Evolutionary conservation across 139 green algal species (phyloP).

Genomic region (Diplosphaera chodatii): DNA sequence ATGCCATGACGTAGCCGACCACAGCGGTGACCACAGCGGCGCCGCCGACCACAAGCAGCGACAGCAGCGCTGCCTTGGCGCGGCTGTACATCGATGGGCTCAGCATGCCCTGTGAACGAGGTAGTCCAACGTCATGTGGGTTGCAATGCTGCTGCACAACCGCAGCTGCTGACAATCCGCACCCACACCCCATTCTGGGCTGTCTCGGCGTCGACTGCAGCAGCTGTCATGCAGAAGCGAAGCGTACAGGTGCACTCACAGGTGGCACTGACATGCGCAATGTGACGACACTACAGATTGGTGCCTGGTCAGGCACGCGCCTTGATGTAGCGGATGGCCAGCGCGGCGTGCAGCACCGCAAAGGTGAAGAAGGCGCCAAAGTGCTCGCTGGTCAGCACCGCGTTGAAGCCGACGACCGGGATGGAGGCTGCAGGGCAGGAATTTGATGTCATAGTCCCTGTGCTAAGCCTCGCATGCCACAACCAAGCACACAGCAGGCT

Average conservation of each 20-base stretch:
- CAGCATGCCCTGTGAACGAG: constrained; percentile 36
- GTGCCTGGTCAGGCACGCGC: neutral
- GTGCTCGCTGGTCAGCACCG: constrained; percentile 91
- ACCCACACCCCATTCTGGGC: too few relatives aligned
- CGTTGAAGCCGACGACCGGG: constrained; percentile 96
- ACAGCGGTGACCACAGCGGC: constrained; percentile 47
- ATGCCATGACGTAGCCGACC: constrained; percentile 67
- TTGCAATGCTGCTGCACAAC: too few relatives aligned
- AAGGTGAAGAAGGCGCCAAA: constrained; percentile 89
- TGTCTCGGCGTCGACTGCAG: too few relatives aligned
- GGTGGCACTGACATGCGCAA: too few relatives aligned
- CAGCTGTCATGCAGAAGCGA: too few relatives aligned
- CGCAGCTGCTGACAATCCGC: too few relatives aligned
- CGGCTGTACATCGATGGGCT: constrained; percentile 41
- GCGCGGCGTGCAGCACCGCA: constrained; percentile 68
- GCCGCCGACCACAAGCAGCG: constrained; percentile 19
- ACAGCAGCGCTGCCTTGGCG: constrained; percentile 55
- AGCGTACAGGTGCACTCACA: too few relatives aligned
- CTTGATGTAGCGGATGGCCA: constrained; percentile 62
- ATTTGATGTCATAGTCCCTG: too few relatives aligned
- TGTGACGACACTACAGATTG: too few relatives aligned
- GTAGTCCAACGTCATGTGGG: too few relatives aligned
- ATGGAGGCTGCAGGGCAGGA: constrained; percentile 51
- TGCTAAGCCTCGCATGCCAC: too few relatives aligned
- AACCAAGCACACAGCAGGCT: too few relatives aligned